Percentiles rank a stretch among this genome's conserved stretches.
phyloP scores from a whole-genome alignment of 352 stramenopile genomes.

The Phytophthora meadii region DNA sequence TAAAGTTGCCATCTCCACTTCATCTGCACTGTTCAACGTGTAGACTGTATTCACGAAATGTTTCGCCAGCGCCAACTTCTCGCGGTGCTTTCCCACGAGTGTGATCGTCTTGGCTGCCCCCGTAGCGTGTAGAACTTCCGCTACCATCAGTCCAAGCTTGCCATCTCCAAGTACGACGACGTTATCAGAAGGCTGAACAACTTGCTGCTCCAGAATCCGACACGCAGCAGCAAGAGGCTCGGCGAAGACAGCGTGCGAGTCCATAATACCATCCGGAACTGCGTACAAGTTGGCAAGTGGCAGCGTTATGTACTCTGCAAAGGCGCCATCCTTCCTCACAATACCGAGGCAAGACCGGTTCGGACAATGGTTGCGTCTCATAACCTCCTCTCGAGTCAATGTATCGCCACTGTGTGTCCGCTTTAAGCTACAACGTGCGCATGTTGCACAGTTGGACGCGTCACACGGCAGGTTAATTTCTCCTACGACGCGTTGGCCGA shows the following conservation, averaged over 20 bases:
- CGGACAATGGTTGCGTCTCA: constrained; percentile 87
- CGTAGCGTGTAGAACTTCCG: constrained; percentile 72
- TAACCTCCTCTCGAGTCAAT: constrained; percentile 39
- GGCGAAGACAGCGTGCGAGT: constrained; percentile 81
- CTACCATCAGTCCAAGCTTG: constrained; percentile 88
- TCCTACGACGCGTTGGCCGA: constrained; percentile 88
- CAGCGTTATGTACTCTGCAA: constrained; percentile 87
- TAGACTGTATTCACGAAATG: constrained; percentile 49
- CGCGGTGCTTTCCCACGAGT: constrained; percentile 66
- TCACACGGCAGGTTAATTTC: constrained; percentile 93
- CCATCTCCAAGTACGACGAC: constrained; percentile 90
- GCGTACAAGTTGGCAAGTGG: constrained; percentile 82
- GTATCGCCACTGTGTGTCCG: constrained; percentile 16
- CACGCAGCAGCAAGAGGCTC: constrained; percentile 90
- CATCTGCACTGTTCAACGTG: constrained; percentile 28
- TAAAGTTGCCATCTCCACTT: constrained; percentile 30
- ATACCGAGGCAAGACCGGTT: constrained; percentile 88
- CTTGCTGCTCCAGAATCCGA: constrained; percentile 83
- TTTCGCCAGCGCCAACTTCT: constrained; percentile 63
- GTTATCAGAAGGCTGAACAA: constrained; percentile 59
- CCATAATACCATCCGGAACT: constrained; percentile 73
- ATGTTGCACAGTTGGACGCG: constrained; percentile 52
- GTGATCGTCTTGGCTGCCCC: constrained; percentile 41
- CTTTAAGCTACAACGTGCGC: constrained; percentile 27
- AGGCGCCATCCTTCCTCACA: constrained; percentile 76